A percentile compares a stretch with the other conserved stretches of the same genome.
Conservation (phyloP, 495 filamentous ascomycete species). For the Podospora australis region DNA sequence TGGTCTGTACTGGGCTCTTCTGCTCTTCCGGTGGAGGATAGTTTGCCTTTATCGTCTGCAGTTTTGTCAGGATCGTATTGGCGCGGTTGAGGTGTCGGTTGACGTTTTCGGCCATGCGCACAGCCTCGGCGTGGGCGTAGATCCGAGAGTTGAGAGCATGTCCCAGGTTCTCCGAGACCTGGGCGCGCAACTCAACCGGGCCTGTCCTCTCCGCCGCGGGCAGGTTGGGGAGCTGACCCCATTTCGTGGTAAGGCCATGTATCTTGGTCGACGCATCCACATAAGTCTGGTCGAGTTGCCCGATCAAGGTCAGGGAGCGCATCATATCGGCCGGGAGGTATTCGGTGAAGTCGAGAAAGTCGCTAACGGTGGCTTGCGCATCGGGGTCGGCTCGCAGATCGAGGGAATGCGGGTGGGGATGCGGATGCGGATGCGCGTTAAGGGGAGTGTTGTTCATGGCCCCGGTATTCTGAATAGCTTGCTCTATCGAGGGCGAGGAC, state of each 20-base stretch:
- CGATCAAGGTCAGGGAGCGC: constrained; percentile 83
- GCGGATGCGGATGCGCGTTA: too few species aligned
- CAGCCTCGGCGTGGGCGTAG: constrained; percentile 74
- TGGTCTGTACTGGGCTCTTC: constrained; percentile 42
- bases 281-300: constrained; percentile 71
- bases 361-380: constrained; percentile 86
- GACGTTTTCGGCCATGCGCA: constrained; percentile 68
- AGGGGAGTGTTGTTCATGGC: constrained; percentile 24
- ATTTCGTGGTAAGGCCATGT: constrained; percentile 65
- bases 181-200: constrained; percentile 55
- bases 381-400: constrained; percentile 67
- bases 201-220: constrained; percentile 41
- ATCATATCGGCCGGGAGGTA: constrained; percentile 90
- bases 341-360: constrained; percentile 95
- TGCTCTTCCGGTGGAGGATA: constrained; percentile 46
- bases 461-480: constrained; percentile 24
- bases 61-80: constrained; percentile 71
- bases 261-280: constrained; percentile 56
- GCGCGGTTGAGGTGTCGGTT: constrained; percentile 72
- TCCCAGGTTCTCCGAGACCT: constrained; percentile 68
- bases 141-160: constrained; percentile 69
- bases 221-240: constrained; percentile 62
- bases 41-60: constrained; percentile 62
- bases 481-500: constrained; percentile 23
- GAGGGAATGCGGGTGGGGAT: too few species aligned